Evolutionary conservation across 2,329 filamentous ascomycete species (phyloP).

Genomic region (Diaporthe sp.): DNA sequence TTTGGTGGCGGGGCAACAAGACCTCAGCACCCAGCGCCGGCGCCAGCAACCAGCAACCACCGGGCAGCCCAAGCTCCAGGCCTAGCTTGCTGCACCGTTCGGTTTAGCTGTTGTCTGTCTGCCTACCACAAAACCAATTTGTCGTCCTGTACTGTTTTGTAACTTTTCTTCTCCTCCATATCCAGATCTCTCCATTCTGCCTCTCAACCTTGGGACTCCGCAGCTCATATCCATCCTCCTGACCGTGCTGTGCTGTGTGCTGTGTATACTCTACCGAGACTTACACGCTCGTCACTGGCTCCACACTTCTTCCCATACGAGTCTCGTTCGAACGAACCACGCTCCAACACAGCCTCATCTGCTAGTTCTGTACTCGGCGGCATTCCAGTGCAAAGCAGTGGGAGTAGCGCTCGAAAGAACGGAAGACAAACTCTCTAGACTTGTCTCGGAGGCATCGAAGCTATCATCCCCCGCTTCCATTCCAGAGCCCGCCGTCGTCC

Average conservation of each 20-base stretch:
- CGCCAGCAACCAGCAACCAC: background rate
- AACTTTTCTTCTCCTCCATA: conserved; percentile 1
- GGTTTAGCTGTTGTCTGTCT: background rate
- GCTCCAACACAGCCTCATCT: background rate
- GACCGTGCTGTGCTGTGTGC: background rate
- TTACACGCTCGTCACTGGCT: conserved; percentile 9
- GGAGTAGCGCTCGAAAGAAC: background rate
- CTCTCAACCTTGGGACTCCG: background rate
- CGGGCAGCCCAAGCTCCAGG: background rate
- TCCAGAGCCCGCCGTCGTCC: background rate
- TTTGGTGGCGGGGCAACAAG: conserved; percentile 34
- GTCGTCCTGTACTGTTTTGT: background rate
- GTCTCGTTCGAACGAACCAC: background rate
- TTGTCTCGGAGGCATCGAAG: conserved; percentile 6
- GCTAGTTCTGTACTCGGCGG: background rate
- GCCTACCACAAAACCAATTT: conserved; percentile 3
- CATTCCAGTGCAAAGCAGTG: background rate
- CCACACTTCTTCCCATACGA: background rate
- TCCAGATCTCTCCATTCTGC: background rate
- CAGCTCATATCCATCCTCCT: background rate
- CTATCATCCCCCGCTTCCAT: background rate
- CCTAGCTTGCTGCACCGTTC: background rate
- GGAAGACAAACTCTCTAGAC: background rate
- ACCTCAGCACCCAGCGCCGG: background rate
- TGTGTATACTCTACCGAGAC: background rate